phyloP scores from a whole-genome alignment of 75 land plant genomes.

The Picea glauca region DNA sequence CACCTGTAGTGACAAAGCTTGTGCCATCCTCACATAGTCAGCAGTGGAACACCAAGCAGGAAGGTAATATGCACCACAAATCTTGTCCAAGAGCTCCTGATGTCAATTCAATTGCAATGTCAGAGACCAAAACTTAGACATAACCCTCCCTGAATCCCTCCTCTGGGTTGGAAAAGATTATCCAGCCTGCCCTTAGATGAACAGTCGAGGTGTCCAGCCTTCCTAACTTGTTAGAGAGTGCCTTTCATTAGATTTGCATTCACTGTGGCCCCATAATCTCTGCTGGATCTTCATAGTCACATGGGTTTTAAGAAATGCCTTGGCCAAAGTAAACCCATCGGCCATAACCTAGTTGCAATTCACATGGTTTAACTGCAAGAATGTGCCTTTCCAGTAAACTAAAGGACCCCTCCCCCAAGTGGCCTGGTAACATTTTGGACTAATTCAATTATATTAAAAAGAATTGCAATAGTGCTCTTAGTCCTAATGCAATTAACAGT shows the following conservation, averaged over 20 bases:
- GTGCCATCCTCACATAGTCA: conserved; percentile 75
- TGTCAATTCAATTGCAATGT: neutral
- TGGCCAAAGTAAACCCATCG: neutral
- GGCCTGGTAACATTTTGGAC: neutral
- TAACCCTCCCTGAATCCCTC: too few relatives aligned
- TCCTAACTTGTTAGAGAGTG: too few relatives aligned
- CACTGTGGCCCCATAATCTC: neutral
- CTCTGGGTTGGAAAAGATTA: too few relatives aligned
- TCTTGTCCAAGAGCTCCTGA: conserved; percentile 65
- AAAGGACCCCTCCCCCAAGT: too few relatives aligned
- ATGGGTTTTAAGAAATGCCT: neutral
- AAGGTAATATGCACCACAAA: conserved; percentile 81
- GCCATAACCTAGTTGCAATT: neutral
- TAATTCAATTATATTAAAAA: neutral
- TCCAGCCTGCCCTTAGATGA: neutral
- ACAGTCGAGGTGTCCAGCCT: neutral
- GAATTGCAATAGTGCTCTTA: neutral
- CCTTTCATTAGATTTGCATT: neutral
- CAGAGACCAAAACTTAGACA: too few relatives aligned
- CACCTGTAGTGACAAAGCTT: conserved; percentile 73
- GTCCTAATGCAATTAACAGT: neutral
- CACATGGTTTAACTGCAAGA: too few relatives aligned
- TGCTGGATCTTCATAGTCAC: neutral
- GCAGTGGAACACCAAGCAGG: conserved; percentile 94
- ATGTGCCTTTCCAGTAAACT: too few relatives aligned